These are phyloP conservation scores for Tulasnella sp. DNA, from an alignment of 768 basidiomycete genomes.

Conservation along the genomic window DNA sequence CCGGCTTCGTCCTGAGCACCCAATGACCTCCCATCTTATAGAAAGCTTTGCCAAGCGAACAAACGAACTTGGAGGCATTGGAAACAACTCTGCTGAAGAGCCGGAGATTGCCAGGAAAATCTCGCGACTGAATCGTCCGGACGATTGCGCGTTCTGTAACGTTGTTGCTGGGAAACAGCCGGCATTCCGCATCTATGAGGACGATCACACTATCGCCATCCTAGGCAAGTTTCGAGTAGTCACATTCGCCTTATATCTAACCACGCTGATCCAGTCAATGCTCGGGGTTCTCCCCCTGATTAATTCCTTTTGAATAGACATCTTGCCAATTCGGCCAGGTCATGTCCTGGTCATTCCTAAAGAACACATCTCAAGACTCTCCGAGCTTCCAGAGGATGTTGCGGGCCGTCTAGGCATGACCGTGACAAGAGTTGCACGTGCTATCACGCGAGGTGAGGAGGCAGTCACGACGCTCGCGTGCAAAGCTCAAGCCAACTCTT, in stretches of 20 bases:
- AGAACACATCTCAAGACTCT: slow-evolving; percentile 50
- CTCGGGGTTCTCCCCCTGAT: not conserved
- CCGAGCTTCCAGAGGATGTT: slow-evolving; percentile 54
- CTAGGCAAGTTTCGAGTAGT: slow-evolving; percentile 39
- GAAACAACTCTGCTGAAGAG: not conserved
- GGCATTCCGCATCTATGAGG: slow-evolving; percentile 50
- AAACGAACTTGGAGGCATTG: not conserved
- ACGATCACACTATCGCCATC: slow-evolving; percentile 55
- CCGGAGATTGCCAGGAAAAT: not conserved
- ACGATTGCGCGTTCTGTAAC: slow-evolving; percentile 55
- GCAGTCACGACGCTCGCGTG: not conserved
- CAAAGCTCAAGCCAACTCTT: not conserved
- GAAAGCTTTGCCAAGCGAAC: slow-evolving; percentile 7
- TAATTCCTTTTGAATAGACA: slow-evolving; percentile 39
- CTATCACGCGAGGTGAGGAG: slow-evolving; percentile 50
- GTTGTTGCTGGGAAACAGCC: slow-evolving; percentile 48
- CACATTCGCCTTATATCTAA: not conserved
- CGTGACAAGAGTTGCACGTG: slow-evolving; percentile 54
- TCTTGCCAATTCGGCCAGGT: slow-evolving; percentile 56
- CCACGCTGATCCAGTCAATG: slow-evolving; percentile 1
- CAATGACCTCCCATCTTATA: slow-evolving; percentile 8
- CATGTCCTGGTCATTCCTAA: slow-evolving; percentile 69
- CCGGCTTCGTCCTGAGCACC: not conserved
- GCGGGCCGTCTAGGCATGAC: slow-evolving; percentile 52
- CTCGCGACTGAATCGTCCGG: slow-evolving; percentile 25